phyloP scores from a whole-genome alignment of 768 basidiomycete genomes.

The Cystobasidiopsis lactophilus region DNA sequence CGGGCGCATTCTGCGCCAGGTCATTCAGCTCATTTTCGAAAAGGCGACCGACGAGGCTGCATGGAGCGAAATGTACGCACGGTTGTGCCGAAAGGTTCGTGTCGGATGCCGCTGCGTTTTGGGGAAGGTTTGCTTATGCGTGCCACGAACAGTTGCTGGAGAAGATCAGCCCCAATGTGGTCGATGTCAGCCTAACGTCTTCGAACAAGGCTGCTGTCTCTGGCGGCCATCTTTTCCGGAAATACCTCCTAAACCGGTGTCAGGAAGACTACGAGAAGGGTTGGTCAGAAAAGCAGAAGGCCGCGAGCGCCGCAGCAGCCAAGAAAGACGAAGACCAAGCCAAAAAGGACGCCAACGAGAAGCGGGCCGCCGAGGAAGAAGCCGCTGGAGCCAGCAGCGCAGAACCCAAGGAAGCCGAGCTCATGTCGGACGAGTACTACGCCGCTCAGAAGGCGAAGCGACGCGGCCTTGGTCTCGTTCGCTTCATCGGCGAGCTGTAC shows the following conservation, averaged over 20 bases:
- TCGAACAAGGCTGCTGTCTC: slow-evolving; percentile 42
- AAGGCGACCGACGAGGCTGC: slow-evolving; percentile 90
- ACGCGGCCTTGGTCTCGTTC: slow-evolving; percentile 85
- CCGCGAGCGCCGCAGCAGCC: slow-evolving; percentile 60
- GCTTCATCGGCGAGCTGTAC: slow-evolving; percentile 95
- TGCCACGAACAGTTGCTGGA: slow-evolving; percentile 38
- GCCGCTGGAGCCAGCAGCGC: neutral
- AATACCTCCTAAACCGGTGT: slow-evolving; percentile 87
- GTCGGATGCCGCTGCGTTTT: slow-evolving; percentile 20
- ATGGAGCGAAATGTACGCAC: slow-evolving; percentile 95
- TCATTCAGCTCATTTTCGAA: slow-evolving; percentile 88
- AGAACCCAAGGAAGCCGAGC: slow-evolving; percentile 40
- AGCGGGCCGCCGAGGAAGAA: neutral
- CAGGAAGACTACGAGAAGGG: slow-evolving; percentile 95
- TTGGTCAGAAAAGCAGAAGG: slow-evolving; percentile 70
- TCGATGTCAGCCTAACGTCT: slow-evolving; percentile 39
- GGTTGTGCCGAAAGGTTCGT: slow-evolving; percentile 86
- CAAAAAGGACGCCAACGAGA: slow-evolving; percentile 35
- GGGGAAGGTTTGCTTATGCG: slow-evolving; percentile 36
- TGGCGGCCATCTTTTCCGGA: slow-evolving; percentile 85
- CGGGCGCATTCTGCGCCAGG: slow-evolving; percentile 79
- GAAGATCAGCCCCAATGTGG: slow-evolving; percentile 73
- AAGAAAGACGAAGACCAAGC: slow-evolving; percentile 74
- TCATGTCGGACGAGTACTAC: slow-evolving; percentile 91
- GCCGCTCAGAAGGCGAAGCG: slow-evolving; percentile 92